Evolutionary conservation across 2,329 filamentous ascomycete genomes (phyloP).

Genomic region (Colletotrichum sp.): DNA sequence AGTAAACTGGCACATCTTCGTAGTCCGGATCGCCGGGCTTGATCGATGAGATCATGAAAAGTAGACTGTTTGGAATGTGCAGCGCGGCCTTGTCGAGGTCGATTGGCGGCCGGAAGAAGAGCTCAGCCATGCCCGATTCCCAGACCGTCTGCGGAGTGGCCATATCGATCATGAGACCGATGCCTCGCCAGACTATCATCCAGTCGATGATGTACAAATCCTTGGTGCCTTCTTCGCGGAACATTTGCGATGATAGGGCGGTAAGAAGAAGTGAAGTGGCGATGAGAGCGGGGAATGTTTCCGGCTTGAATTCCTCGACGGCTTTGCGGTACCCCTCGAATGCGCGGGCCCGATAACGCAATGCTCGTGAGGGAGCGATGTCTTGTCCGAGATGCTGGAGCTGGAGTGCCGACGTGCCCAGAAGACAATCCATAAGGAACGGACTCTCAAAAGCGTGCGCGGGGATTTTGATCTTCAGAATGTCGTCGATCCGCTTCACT

Average conservation of each 20-base stretch:
- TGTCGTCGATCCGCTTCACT: conserved; percentile 40
- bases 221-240: conserved; percentile 50
- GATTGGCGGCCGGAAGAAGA: conserved; percentile 56
- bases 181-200: conserved; percentile 62
- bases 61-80: conserved; percentile 52
- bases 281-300: conserved; percentile 54
- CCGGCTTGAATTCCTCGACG: conserved; percentile 49
- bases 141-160: conserved; percentile 34
- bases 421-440: conserved; percentile 61
- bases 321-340: conserved; percentile 58
- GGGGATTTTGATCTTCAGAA: conserved; percentile 52
- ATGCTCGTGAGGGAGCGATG: conserved; percentile 42
- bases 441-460: conserved; percentile 55
- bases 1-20: conserved; percentile 44
- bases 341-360: conserved; percentile 52
- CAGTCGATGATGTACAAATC: conserved; percentile 60
- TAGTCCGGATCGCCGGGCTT: conserved; percentile 46
- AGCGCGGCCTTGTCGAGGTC: conserved; percentile 45
- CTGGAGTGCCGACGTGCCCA: conserved; percentile 56
- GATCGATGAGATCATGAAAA: conserved; percentile 55
- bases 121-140: conserved; percentile 47
- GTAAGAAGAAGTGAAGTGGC: conserved; percentile 57
- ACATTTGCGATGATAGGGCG: conserved; percentile 54
- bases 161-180: conserved; percentile 51
- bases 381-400: conserved; percentile 45